Evolutionary conservation across 805 yeast species (phyloP).

Genomic region (Teunomyces gatunensis): DNA sequence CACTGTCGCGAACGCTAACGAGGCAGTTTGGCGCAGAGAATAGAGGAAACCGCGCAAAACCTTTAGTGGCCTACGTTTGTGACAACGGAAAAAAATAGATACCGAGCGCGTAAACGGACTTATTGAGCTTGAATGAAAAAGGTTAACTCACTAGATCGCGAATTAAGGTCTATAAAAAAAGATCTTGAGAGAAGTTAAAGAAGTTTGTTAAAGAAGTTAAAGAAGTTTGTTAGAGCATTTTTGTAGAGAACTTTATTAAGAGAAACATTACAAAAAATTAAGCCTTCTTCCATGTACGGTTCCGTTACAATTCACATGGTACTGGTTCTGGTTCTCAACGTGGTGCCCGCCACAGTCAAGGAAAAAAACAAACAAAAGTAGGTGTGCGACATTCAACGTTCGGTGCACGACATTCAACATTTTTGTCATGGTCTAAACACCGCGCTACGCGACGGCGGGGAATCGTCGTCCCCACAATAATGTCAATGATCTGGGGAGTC

Average conservation of each 20-base stretch:
- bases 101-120: not conserved
- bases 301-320: not conserved
- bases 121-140: too few relatives aligned
- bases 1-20: not conserved
- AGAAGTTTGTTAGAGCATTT: too few relatives aligned
- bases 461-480: not conserved
- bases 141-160: too few relatives aligned
- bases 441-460: constrained; percentile 1
- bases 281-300: too few relatives aligned
- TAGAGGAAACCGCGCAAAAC: not conserved
- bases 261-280: too few relatives aligned
- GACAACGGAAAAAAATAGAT: not conserved
- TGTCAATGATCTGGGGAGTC: not conserved
- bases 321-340: not conserved
- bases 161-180: too few relatives aligned
- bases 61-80: not conserved
- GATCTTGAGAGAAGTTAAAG: too few relatives aligned
- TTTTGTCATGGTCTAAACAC: constrained; percentile 2
- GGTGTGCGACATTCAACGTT: not conserved
- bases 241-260: too few relatives aligned
- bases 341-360: not conserved
- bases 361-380: not conserved
- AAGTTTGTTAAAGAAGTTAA: too few relatives aligned
- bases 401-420: not conserved
- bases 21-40: not conserved